These are phyloP conservation scores for Lippia alba DNA, from an alignment of 305 asterid genomes.

Conservation along the genomic window DNA sequence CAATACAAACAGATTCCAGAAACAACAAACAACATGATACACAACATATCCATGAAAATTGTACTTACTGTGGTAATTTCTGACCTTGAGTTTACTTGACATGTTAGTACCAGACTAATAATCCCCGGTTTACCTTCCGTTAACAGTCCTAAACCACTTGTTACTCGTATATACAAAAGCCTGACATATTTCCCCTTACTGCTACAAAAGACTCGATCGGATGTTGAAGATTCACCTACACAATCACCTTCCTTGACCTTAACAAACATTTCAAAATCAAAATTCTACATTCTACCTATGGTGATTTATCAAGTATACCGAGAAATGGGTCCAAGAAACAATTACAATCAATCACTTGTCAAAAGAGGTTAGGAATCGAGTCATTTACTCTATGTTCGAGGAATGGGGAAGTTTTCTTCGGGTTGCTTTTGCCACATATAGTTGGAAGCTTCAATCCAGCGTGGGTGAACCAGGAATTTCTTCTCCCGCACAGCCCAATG, in stretches of 20 bases:
- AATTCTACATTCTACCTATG: not conserved
- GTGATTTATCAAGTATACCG: not conserved
- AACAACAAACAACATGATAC: no score
- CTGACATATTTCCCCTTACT: not conserved
- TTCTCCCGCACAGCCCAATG: slow-evolving; percentile 58
- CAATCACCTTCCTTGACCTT: not conserved
- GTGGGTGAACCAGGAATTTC: slow-evolving; percentile 63
- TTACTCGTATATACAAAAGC: slow-evolving; percentile 11
- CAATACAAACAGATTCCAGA: no score
- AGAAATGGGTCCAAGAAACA: not conserved
- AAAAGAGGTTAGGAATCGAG: slow-evolving; percentile 20
- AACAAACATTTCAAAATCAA: slow-evolving; percentile 5
- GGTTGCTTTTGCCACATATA: slow-evolving; percentile 74
- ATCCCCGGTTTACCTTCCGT: no score
- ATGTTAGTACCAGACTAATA: no score
- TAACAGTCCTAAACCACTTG: not conserved
- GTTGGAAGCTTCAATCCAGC: slow-evolving; percentile 77
- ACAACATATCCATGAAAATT: no score
- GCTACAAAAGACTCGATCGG: slow-evolving; percentile 23
- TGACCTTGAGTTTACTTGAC: no score
- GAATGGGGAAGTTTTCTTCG: slow-evolving; percentile 67
- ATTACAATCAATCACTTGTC: slow-evolving; percentile 12
- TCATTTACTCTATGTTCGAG: slow-evolving; percentile 40
- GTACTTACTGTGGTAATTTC: no score
- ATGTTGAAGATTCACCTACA: not conserved